These are phyloP conservation scores for Colletotrichum viniferum DNA, from an alignment of 2,329 filamentous ascomycete genomes.

Conservation along the genomic window DNA sequence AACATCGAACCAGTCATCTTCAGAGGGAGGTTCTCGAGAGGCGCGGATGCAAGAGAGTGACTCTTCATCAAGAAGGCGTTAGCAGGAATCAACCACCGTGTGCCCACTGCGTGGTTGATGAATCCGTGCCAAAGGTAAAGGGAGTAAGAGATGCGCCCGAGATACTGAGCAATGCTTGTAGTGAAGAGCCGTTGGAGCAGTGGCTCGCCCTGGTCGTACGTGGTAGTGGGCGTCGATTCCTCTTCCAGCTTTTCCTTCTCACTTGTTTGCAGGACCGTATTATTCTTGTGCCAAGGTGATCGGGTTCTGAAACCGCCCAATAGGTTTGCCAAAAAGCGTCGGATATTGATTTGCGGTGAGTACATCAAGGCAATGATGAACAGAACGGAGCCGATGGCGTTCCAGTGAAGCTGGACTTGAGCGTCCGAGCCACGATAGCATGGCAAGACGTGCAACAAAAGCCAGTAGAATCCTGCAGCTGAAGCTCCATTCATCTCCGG, in stretches of 20 bases:
- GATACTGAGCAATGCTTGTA: constrained; percentile 55
- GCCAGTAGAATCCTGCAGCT: not conserved
- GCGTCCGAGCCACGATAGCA: not conserved
- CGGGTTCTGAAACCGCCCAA: not conserved
- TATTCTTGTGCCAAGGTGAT: not conserved
- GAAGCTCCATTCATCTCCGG: not conserved
- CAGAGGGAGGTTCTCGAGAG: not conserved
- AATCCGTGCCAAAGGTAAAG: constrained; percentile 66
- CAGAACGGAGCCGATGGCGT: constrained; percentile 4
- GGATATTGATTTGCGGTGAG: constrained; percentile 33
- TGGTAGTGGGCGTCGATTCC: constrained; percentile 54
- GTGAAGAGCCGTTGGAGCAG: constrained; percentile 54
- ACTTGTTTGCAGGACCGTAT: not conserved
- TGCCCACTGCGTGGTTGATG: constrained; percentile 51
- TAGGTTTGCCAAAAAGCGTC: not conserved
- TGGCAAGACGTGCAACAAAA: not conserved
- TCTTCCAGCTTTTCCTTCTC: constrained; percentile 43
- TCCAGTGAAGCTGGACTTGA: constrained; percentile 26
- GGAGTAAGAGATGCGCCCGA: constrained; percentile 64
- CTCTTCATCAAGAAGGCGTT: not conserved
- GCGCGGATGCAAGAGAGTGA: not conserved
- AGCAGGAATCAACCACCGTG: constrained; percentile 24
- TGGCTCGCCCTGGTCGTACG: constrained; percentile 47
- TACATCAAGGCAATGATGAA: constrained; percentile 26
- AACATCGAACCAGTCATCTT: not conserved